Conservation (phyloP, 371 early-diverging fungal species). For the Apophysomyces sp. region DNA sequence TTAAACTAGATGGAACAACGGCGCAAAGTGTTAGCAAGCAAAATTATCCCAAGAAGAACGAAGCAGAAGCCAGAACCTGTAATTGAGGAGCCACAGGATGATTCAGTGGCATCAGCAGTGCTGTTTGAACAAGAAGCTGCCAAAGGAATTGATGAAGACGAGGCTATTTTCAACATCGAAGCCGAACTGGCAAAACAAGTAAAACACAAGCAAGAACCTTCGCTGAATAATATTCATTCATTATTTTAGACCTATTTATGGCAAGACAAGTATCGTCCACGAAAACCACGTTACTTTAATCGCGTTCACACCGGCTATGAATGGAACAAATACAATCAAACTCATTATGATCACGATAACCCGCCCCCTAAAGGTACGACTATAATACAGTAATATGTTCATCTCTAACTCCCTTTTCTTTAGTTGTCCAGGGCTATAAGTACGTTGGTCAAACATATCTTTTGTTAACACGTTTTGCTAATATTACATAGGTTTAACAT, state of each 20-base stretch:
- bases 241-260: slow-evolving; percentile 63
- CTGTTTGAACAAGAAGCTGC: slow-evolving; percentile 74
- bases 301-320: slow-evolving; percentile 95
- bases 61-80: slow-evolving; percentile 21
- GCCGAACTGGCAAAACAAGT: slow-evolving; percentile 62
- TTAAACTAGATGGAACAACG: slow-evolving; percentile 53
- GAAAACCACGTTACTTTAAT: slow-evolving; percentile 94
- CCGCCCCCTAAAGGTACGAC: slow-evolving; percentile 84
- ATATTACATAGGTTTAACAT: slow-evolving; percentile 64
- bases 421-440: slow-evolving; percentile 94
- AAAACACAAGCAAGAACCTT: not conserved
- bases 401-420: not conserved
- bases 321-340: slow-evolving; percentile 99
- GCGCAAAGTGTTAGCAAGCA: slow-evolving; percentile 53
- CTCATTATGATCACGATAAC: slow-evolving; percentile 95
- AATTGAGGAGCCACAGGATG: slow-evolving; percentile 21
- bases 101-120: slow-evolving; percentile 40
- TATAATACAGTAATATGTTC: not conserved
- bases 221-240: not conserved
- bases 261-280: slow-evolving; percentile 93
- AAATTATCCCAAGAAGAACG: slow-evolving; percentile 51
- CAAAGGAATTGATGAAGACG: slow-evolving; percentile 77
- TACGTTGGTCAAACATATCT: slow-evolving; percentile 7
- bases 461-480: not conserved
- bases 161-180: slow-evolving; percentile 81